These are phyloP conservation scores for Trametes polyzona DNA, from an alignment of 1,284 basidiomycete species.

Conservation along the genomic window DNA sequence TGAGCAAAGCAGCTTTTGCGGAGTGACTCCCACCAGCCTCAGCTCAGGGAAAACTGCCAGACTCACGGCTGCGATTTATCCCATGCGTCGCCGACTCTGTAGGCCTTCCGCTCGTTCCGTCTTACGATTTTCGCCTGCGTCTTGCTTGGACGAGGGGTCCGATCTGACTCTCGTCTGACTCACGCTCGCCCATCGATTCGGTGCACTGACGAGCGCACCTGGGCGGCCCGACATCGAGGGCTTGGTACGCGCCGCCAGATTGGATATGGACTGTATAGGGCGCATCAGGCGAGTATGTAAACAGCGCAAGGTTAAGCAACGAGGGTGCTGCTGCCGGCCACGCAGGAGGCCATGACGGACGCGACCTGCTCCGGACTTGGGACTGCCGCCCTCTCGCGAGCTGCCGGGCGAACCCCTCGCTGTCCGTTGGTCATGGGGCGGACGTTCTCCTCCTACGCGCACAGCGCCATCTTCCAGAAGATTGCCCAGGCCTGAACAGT, in stretches of 20 bases:
- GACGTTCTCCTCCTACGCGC: not conserved
- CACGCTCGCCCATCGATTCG: slow-evolving; percentile 3
- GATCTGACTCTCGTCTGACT: too few species aligned
- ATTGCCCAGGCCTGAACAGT: not conserved
- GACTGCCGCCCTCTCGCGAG: not conserved
- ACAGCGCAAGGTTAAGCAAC: not conserved
- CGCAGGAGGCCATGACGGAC: not conserved
- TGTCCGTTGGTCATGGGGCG: slow-evolving; percentile 10
- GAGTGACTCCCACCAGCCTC: slow-evolving; percentile 20
- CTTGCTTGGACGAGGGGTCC: slow-evolving; percentile 1
- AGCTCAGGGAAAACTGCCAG: slow-evolving; percentile 4
- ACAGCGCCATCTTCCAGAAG: not conserved
- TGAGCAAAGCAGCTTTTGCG: slow-evolving; percentile 2
- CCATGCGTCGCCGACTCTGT: not conserved
- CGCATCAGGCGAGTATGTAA: slow-evolving; percentile 4
- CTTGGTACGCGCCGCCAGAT: not conserved
- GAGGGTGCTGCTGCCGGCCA: not conserved
- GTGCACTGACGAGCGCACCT: not conserved
- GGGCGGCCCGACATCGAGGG: not conserved
- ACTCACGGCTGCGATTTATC: slow-evolving; percentile 5
- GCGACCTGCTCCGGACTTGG: not conserved
- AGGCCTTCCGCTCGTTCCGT: slow-evolving; percentile 20
- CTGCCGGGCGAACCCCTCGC: not conserved
- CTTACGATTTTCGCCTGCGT: slow-evolving; percentile 6
- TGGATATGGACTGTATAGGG: not conserved